Base-by-base conservation (phyloP, 345 rosid species). In the Sisymbrium altissimum region DNA sequence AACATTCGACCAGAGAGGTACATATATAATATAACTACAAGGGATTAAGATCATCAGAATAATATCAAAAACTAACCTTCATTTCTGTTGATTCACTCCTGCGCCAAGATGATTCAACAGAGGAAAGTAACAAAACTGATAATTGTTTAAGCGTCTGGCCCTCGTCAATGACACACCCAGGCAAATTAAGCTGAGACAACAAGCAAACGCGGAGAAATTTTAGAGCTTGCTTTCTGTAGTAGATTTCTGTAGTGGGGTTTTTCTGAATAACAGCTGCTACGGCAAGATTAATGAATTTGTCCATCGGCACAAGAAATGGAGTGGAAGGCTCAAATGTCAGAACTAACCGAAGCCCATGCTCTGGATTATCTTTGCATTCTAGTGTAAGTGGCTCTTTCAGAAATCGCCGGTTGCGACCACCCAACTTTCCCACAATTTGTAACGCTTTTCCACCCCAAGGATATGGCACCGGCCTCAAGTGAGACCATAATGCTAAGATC, bases 341-440 rank as follows among this genome's bases (percentile, higher is more conserved):
- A 82, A 94, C 87, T 81, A 94, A 81, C 46, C 99, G 97, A 71
- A 94, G 93, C 50, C 97, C 97, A 69, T 94, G 96, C 80, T 94
- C 99, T 40, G 97, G 97, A 57, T 95, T 90, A 82, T 95, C 99
- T 81, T 90, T 92, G 87, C 97, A 95, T 75, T 95, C 99, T 44
- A 95, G 96, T 58, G 96, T 87, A 64, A 95, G 90, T 35, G 99
- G 97, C 78, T 91, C 97, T 83, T 95, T 92, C 64, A 95, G 93
- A 83, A 95, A 95, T 40, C 97, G 86, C 64, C 99, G 83, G 60
- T 95, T 95, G 60, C 96, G 97, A 77, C 97, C 99, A 76, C 99
- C 99, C 83, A 95, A 83, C 79, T 95, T 95, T 73, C 99, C 99
- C 55, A 95, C 96, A 39, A 95, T 87, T 81, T 89, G 99, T 82